phyloP scores from a whole-genome alignment of 768 basidiomycete genomes.

The Holtermannia corniformis region DNA sequence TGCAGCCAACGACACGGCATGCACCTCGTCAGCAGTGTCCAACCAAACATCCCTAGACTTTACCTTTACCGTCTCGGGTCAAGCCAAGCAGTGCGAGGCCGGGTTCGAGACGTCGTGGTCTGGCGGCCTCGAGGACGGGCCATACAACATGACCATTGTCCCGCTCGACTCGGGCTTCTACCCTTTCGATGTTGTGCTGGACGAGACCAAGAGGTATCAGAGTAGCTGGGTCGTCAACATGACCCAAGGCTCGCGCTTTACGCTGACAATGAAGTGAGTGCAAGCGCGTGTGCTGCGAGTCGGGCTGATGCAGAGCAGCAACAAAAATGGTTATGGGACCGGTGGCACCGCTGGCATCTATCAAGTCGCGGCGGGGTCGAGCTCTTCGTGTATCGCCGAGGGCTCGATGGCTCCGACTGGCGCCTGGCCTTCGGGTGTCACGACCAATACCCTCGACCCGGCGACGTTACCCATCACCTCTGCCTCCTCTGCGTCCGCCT shows the following conservation, averaged over 20 bases:
- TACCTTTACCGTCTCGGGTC: conserved; percentile 21
- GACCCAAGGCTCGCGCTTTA: conserved; percentile 25
- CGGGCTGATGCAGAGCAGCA: conserved; percentile 4
- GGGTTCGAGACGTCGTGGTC: conserved; percentile 29
- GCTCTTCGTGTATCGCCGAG: conserved; percentile 10
- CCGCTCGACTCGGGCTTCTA: conserved; percentile 25
- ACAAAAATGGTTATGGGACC: conserved; percentile 17
- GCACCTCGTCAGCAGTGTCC: conserved; percentile 13
- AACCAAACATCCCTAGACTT: conserved; percentile 22
- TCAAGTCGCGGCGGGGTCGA: conserved; percentile 12
- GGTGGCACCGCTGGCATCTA: conserved; percentile 29
- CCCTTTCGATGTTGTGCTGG: conserved; percentile 24
- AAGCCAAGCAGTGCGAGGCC: conserved; percentile 18
- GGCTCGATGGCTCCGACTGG: conserved; percentile 8
- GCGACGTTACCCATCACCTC: conserved; percentile 13
- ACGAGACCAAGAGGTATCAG: conserved; percentile 2
- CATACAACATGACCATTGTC: conserved; percentile 19
- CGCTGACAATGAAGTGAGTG: conserved; percentile 34
- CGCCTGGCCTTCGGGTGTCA: conserved; percentile 19
- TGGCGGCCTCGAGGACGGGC: conserved; percentile 3
- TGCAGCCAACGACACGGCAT: conserved; percentile 14
- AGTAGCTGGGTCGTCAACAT: conserved; percentile 26
- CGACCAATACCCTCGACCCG: conserved; percentile 16
- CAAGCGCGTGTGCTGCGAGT: neutral
- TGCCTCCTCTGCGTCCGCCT: conserved; percentile 2